These are phyloP conservation scores for Delonix regia DNA, from an alignment of 306 rosid genomes.

Conservation along the genomic window DNA sequence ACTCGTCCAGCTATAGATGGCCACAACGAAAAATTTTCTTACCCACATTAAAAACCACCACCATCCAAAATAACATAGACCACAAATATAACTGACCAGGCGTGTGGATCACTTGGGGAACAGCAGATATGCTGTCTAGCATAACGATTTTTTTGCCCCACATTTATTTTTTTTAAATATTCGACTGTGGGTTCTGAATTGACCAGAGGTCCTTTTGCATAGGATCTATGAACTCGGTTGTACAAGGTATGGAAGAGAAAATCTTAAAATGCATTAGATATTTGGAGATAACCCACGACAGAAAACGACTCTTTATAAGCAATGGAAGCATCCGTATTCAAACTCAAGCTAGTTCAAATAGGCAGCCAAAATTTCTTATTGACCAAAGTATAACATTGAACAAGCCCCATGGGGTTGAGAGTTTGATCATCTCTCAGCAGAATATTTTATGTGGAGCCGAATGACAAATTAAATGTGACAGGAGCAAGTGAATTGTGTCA, in stretches of 20 bases:
- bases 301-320: slow-evolving; percentile 36
- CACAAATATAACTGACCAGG: background rate
- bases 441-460: slow-evolving; percentile 34
- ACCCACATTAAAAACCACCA: background rate
- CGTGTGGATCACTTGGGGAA: too few species aligned
- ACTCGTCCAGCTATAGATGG: background rate
- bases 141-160: too few species aligned
- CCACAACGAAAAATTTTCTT: background rate
- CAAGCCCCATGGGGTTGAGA: slow-evolving; percentile 44
- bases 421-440: slow-evolving; percentile 43
- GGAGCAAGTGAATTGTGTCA: slow-evolving; percentile 7
- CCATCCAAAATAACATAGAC: background rate
- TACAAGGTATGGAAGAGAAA: background rate
- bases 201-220: background rate
- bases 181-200: too few species aligned
- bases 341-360: slow-evolving; percentile 26
- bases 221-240: background rate
- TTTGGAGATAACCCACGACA: background rate
- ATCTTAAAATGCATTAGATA: background rate
- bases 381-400: slow-evolving; percentile 44
- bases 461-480: slow-evolving; percentile 29
- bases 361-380: slow-evolving; percentile 64
- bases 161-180: too few species aligned
- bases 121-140: too few species aligned
- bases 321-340: slow-evolving; percentile 37